Percentiles rank a stretch among this genome's conserved stretches.
Conservation (phyloP, 257 asterid species). For the Dorcoceras hygrometricum region DNA sequence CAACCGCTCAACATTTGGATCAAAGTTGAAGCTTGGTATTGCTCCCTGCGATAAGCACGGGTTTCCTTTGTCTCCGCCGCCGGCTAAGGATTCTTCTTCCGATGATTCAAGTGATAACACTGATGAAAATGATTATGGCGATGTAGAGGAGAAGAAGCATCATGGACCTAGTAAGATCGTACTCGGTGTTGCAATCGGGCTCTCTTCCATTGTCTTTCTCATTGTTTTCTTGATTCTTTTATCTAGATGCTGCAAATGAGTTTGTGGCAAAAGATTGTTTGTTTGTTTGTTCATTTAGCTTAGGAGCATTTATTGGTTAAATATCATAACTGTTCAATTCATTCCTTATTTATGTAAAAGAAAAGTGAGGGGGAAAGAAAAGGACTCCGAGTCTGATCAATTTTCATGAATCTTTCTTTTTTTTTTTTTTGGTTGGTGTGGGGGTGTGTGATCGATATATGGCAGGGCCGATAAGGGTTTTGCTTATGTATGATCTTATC, state of each 20-base stretch:
- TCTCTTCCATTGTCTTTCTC: conserved; percentile 76
- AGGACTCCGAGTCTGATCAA: conserved; percentile 26
- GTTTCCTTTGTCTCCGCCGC: conserved; percentile 79
- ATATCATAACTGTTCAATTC: conserved; percentile 18
- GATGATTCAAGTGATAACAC: conserved; percentile 36
- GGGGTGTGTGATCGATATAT: conserved; percentile 12
- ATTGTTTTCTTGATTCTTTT: conserved; percentile 76
- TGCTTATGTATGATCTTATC: neutral
- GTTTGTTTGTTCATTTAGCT: neutral
- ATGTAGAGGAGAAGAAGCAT: conserved; percentile 37
- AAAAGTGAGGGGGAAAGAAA: conserved; percentile 8
- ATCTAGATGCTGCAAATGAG: conserved; percentile 78
- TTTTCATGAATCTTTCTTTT: too few species aligned
- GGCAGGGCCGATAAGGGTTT: neutral
- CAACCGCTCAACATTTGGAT: conserved; percentile 51
- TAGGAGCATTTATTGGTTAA: conserved; percentile 24
- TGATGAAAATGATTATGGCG: conserved; percentile 37
- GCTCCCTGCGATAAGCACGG: conserved; percentile 85
- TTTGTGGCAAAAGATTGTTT: neutral
- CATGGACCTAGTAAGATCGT: conserved; percentile 88
- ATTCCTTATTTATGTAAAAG: conserved; percentile 21
- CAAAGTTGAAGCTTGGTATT: conserved; percentile 83
- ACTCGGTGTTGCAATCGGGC: conserved; percentile 85
- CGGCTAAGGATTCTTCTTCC: conserved; percentile 52
- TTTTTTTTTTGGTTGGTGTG: conserved; percentile 4